Conservation (phyloP, 2,329 filamentous ascomycete species). For the Didymella arachidicola region DNA sequence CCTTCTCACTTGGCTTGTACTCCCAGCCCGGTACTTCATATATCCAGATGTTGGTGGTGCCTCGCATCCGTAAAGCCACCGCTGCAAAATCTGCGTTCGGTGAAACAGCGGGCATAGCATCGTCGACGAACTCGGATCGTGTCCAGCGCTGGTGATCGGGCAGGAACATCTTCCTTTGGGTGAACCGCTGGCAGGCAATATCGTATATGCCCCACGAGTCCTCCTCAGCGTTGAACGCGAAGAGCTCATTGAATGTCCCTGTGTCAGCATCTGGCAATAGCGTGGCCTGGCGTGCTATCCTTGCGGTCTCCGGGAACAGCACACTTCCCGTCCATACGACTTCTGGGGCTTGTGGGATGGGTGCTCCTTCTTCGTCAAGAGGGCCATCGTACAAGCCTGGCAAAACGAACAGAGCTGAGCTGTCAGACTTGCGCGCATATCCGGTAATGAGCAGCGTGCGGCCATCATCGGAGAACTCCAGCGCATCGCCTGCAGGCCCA, state of each 20-base stretch:
- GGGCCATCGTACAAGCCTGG: conserved; percentile 51
- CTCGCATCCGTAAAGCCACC: conserved; percentile 49
- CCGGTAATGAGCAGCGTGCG: conserved; percentile 51
- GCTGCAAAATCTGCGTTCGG: conserved; percentile 50
- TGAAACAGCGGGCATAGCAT: conserved; percentile 52
- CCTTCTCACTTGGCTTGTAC: conserved; percentile 39
- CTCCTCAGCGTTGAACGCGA: conserved; percentile 52
- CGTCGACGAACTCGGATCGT: conserved; percentile 50
- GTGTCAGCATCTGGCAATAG: conserved; percentile 50
- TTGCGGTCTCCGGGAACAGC: conserved; percentile 52
- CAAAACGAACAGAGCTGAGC: conserved; percentile 50
- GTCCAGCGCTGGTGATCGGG: conserved; percentile 51
- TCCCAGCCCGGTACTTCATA: conserved; percentile 50
- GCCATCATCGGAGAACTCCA: conserved; percentile 52
- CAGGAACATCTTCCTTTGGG: conserved; percentile 49
- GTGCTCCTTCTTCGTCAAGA: conserved; percentile 51
- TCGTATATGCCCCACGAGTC: conserved; percentile 54
- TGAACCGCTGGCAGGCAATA: conserved; percentile 49
- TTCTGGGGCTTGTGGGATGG: conserved; percentile 47
- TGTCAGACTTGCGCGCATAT: conserved; percentile 46
- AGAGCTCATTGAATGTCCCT: conserved; percentile 51
- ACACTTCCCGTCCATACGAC: conserved; percentile 51
- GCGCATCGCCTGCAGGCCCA: conserved; percentile 46
- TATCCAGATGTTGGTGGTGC: conserved; percentile 51
- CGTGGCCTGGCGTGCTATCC: conserved; percentile 50